Evolutionary conservation across 176 grass and related monocot genomes (phyloP), one percentile per base, ranked within the genome.

Genomic region (Cymbopogon citratus): DNA sequence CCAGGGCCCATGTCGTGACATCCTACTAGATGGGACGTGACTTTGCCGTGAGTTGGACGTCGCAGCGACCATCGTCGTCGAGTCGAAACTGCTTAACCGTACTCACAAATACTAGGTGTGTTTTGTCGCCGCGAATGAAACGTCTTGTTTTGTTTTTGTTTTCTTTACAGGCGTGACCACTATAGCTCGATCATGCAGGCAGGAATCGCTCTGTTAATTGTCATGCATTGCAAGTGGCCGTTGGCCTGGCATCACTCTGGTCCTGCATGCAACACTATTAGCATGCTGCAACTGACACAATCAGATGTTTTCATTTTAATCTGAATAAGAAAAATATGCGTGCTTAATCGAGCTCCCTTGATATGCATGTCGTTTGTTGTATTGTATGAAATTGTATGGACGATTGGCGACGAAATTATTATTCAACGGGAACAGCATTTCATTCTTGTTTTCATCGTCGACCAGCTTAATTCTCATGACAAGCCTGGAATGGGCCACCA

Each of bases 11-110:
- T n/a, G n/a, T n/a, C n/a, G n/a, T n/a, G n/a, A n/a, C n/a, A n/a
- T n/a, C n/a, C n/a, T n/a, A 48, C 41, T 44, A 44, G 41, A 48
- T 48, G 45, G 45, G 45, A 16, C 0, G 45, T 16, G 45, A 0
- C 46, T 49, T 49, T 18, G 57, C 21, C 12, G 54, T 48, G 85
- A 83, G 52, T 41, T 64, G 45, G 80, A 83, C 85, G 80, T 77
- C 9, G 73, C 85, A 87, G 73, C 85, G 19, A 54, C 85, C 79
- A 39, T 14, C 63, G 19, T 52, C 48, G 48, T 52, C 48, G 48
- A 2, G 18, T 7, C 48, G 1, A 19, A 19, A 15, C 16, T 19
- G 16, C 6, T 19, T 52, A 52, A 52, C 48, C 48, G 65, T 34
- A 39, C 9, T 21, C n/a, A 16, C 31, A 34, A 35, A 19, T 12